These are phyloP conservation scores for Onygena corvina DNA, from an alignment of 2,329 filamentous ascomycete species.

Conservation along the genomic window DNA sequence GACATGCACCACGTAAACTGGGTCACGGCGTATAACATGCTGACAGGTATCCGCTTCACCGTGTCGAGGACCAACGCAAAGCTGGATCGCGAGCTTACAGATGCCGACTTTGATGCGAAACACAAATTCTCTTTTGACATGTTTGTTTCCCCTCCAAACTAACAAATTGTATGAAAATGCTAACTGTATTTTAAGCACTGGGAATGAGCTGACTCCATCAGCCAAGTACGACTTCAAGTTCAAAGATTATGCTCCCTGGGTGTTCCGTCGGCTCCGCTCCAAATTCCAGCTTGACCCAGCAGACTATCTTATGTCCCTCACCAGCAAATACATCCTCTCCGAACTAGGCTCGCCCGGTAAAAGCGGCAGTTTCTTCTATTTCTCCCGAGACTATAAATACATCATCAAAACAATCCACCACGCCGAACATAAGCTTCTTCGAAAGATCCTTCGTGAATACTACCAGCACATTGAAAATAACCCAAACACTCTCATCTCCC, in stretches of 20 bases:
- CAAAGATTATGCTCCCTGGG: slow-evolving; percentile 99
- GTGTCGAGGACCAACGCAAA: slow-evolving; percentile 96
- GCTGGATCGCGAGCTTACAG: slow-evolving; percentile 76
- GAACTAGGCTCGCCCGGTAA: slow-evolving; percentile 95
- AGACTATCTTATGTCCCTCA: slow-evolving; percentile 95
- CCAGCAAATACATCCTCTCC: slow-evolving; percentile 95
- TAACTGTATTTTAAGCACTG: slow-evolving; percentile 52
- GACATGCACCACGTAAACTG: slow-evolving; percentile 95
- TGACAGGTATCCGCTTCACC: slow-evolving; percentile 94
- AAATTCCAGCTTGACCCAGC: slow-evolving; percentile 88
- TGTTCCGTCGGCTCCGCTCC: slow-evolving; percentile 80
- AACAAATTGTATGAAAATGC: background rate
- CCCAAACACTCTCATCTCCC: slow-evolving; percentile 90
- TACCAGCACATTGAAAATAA: slow-evolving; percentile 86
- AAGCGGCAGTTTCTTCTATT: slow-evolving; percentile 99
- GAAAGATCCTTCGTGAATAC: slow-evolving; percentile 61
- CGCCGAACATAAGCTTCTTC: slow-evolving; percentile 50
- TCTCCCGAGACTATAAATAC: slow-evolving; percentile 98
- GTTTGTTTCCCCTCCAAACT: slow-evolving; percentile 41
- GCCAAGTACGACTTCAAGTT: slow-evolving; percentile 99
- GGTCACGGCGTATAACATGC: slow-evolving; percentile 98
- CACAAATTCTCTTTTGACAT: slow-evolving; percentile 99
- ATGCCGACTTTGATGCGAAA: slow-evolving; percentile 83
- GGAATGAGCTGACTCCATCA: slow-evolving; percentile 92
- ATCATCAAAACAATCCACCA: slow-evolving; percentile 99